Conservation (phyloP, 2,329 filamentous ascomycete species). For the Colletotrichum orchidophilum region DNA sequence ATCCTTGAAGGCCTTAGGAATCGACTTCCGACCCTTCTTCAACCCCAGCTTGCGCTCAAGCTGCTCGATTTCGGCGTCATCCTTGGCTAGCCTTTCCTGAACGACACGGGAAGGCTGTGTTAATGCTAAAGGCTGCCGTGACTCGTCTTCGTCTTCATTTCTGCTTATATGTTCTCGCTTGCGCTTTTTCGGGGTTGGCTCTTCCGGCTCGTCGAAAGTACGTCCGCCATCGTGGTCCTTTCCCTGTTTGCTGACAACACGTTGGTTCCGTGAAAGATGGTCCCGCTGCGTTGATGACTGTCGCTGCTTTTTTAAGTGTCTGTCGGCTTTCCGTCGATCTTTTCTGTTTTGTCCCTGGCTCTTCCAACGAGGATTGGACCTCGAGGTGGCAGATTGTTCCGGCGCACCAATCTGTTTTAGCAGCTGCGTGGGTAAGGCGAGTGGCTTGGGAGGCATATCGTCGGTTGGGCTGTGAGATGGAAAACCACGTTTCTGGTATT, state of each 20-base stretch:
- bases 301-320: constrained; percentile 66
- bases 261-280: constrained; percentile 38
- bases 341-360: constrained; percentile 57
- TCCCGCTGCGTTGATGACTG: constrained; percentile 35
- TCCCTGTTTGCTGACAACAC: constrained; percentile 31
- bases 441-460: constrained; percentile 46
- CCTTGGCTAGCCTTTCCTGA: constrained; percentile 75
- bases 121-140: constrained; percentile 31
- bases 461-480: background rate
- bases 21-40: constrained; percentile 76
- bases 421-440: constrained; percentile 54
- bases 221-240: constrained; percentile 37
- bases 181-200: constrained; percentile 10
- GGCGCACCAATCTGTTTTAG: constrained; percentile 52
- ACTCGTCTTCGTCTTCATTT: constrained; percentile 37
- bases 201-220: constrained; percentile 35
- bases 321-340: constrained; percentile 73
- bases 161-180: constrained; percentile 29
- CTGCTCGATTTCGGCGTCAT: constrained; percentile 88
- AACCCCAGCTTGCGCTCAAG: constrained; percentile 90
- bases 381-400: constrained; percentile 7
- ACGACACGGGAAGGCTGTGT: constrained; percentile 40
- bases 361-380: constrained; percentile 29
- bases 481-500: background rate
- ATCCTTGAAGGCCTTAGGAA: constrained; percentile 78